Conservation (phyloP, 2,329 filamentous ascomycete species). For the Penicillium fuscoglaucum region DNA sequence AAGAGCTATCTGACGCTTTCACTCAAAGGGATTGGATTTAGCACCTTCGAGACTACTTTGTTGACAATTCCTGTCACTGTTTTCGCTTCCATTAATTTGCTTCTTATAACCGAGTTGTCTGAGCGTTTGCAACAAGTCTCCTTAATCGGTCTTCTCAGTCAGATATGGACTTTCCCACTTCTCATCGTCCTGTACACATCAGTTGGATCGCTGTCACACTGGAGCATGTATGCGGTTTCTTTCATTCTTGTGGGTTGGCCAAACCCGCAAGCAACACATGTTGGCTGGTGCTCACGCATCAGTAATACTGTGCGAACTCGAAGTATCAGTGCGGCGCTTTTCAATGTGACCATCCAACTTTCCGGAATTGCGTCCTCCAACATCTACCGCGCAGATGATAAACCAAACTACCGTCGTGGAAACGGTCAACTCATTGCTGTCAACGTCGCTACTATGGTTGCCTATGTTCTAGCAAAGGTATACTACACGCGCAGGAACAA, state of each 20-base stretch:
- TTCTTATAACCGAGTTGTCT: constrained; percentile 28
- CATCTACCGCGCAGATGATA: constrained; percentile 56
- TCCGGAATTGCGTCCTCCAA: constrained; percentile 47
- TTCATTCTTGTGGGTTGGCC: constrained; percentile 22
- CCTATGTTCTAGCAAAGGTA: constrained; percentile 44
- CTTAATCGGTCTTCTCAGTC: constrained; percentile 48
- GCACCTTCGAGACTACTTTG: constrained; percentile 26
- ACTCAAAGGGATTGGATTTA: constrained; percentile 14
- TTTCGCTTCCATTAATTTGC: constrained; percentile 43
- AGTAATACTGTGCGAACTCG: constrained; percentile 53
- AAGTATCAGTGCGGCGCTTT: constrained; percentile 42
- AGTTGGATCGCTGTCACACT: constrained; percentile 37
- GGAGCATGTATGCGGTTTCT: constrained; percentile 46
- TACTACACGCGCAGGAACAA: constrained; percentile 33
- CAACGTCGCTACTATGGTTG: constrained; percentile 49
- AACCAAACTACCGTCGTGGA: constrained; percentile 50
- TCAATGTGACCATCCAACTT: constrained; percentile 51
- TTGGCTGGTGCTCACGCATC: constrained; percentile 51
- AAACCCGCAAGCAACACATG: constrained; percentile 47
- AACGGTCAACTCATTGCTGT: constrained; percentile 49
- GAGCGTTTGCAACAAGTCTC: constrained; percentile 46
- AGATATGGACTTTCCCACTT: constrained; percentile 55
- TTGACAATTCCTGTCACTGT: constrained; percentile 40
- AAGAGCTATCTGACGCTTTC: constrained; percentile 48
- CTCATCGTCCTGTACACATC: constrained; percentile 47